Conservation (phyloP, 2,329 filamentous ascomycete species). For the Remersonia thermophila region DNA sequence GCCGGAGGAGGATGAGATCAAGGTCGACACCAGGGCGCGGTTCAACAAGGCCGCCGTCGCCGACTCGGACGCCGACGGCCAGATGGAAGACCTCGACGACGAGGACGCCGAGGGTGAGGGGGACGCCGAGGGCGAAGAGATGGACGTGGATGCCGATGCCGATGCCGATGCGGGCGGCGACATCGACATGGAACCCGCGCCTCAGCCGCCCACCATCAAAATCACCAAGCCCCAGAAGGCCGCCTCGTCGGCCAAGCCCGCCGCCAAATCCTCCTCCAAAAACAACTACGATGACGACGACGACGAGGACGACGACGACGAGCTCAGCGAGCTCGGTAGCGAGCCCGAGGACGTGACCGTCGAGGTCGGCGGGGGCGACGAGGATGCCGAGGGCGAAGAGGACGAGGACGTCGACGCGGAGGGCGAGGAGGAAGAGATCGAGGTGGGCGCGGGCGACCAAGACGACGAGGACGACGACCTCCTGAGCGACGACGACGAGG, state of each 20-base stretch:
- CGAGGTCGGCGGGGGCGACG: constrained; percentile 30
- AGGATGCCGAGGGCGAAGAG: constrained; percentile 29
- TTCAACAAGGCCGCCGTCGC: constrained; percentile 4
- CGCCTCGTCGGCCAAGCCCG: constrained; percentile 8
- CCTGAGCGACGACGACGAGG: constrained; percentile 24
- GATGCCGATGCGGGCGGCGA: constrained; percentile 35
- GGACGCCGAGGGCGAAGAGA: constrained; percentile 14
- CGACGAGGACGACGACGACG: constrained; percentile 42
- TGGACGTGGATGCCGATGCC: constrained; percentile 21
- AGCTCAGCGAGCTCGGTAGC: constrained; percentile 44
- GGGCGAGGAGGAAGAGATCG: constrained; percentile 23
- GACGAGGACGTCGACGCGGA: constrained; percentile 27
- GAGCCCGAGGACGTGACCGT: constrained; percentile 36
- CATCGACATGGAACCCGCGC: constrained; percentile 30
- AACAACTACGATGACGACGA: constrained; percentile 19
- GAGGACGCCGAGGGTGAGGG: constrained; percentile 15
- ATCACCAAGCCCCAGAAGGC: constrained; percentile 32
- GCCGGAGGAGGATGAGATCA: constrained; percentile 17
- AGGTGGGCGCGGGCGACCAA: constrained; percentile 24
- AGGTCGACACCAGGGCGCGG: too few species aligned
- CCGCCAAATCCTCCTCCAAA: constrained; percentile 11
- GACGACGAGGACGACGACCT: constrained; percentile 21
- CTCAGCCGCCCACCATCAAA: constrained; percentile 32
- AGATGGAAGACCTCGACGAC: constrained; percentile 14
- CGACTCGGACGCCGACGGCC: constrained; percentile 15